phyloP scores from a whole-genome alignment of 495 filamentous ascomycete species.

The Talaromyces proteolyticus region DNA sequence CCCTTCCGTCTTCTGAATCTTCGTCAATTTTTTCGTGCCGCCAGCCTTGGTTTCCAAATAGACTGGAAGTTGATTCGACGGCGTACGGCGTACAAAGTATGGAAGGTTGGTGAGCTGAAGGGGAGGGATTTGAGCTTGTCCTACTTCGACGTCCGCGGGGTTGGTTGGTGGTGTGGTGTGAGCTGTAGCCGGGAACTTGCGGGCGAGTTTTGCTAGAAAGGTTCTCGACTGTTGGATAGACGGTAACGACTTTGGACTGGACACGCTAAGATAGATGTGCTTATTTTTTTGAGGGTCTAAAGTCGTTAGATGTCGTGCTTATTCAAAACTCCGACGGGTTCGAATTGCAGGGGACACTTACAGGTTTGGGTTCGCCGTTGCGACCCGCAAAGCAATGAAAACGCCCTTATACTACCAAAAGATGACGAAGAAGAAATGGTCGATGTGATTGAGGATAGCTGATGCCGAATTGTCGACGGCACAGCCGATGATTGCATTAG shows the following conservation, averaged over 20 bases:
- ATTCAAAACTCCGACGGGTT: not conserved
- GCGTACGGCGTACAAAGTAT: slow-evolving; percentile 71
- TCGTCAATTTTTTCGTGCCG: slow-evolving; percentile 69
- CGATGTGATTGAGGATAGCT: slow-evolving; percentile 16
- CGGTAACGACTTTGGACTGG: slow-evolving; percentile 11
- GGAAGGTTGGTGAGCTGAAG: slow-evolving; percentile 40
- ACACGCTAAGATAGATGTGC: slow-evolving; percentile 2
- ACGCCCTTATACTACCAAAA: not conserved
- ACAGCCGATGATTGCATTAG: slow-evolving; percentile 26
- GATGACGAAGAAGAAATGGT: not conserved
- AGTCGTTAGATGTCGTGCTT: slow-evolving; percentile 2
- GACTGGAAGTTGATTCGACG: slow-evolving; percentile 67
- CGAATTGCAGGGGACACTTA: slow-evolving; percentile 15
- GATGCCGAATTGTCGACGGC: slow-evolving; percentile 30
- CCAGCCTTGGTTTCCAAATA: slow-evolving; percentile 71
- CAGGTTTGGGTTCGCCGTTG: slow-evolving; percentile 13
- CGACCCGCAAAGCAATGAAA: not conserved
- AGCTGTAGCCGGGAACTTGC: slow-evolving; percentile 26
- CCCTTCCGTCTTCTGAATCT: slow-evolving; percentile 74
- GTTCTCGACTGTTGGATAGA: slow-evolving; percentile 25
- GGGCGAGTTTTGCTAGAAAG: slow-evolving; percentile 36
- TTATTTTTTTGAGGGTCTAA: not conserved
- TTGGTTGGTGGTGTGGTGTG: slow-evolving; percentile 13
- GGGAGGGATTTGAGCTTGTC: slow-evolving; percentile 6
- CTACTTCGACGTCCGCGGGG: slow-evolving; percentile 18